phyloP scores from a whole-genome alignment of 768 basidiomycete genomes.

The Lactarius hatsudake region DNA sequence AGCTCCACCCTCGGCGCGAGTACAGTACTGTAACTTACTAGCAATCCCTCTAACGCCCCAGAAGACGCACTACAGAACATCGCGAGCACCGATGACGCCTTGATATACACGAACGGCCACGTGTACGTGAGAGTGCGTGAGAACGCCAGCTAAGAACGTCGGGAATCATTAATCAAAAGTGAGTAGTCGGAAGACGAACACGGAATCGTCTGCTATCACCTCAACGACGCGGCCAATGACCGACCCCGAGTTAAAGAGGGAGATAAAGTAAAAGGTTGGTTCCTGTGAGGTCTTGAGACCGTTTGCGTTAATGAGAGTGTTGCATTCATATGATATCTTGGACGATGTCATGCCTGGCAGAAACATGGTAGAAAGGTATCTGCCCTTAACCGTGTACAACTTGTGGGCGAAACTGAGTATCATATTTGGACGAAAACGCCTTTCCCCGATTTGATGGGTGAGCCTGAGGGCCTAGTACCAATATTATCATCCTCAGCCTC shows the following conservation, averaged over 20 bases:
- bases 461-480: no score
- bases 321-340: neutral
- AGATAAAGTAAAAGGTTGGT: constrained; percentile 35
- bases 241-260: constrained; percentile 66
- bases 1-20: constrained; percentile 56
- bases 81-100: constrained; percentile 50
- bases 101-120: constrained; percentile 30
- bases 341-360: no score
- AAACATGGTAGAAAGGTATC: neutral
- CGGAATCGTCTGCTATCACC: constrained; percentile 52
- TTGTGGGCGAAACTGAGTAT: no score
- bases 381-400: constrained; percentile 29
- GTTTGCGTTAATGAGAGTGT: constrained; percentile 60
- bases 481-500: no score
- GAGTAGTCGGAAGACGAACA: constrained; percentile 27
- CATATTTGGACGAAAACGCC: no score
- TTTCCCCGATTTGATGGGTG: no score
- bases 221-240: constrained; percentile 61
- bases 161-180: constrained; percentile 46
- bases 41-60: constrained; percentile 32
- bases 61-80: constrained; percentile 57
- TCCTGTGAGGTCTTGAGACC: constrained; percentile 42
- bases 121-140: constrained; percentile 62
- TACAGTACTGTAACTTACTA: constrained; percentile 36
- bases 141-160: constrained; percentile 52